A percentile compares a stretch with the other conserved stretches of the same genome.
Evolutionary conservation across 2,329 filamentous ascomycete genomes (phyloP).

Genomic region (Aspergillus versicolor): DNA sequence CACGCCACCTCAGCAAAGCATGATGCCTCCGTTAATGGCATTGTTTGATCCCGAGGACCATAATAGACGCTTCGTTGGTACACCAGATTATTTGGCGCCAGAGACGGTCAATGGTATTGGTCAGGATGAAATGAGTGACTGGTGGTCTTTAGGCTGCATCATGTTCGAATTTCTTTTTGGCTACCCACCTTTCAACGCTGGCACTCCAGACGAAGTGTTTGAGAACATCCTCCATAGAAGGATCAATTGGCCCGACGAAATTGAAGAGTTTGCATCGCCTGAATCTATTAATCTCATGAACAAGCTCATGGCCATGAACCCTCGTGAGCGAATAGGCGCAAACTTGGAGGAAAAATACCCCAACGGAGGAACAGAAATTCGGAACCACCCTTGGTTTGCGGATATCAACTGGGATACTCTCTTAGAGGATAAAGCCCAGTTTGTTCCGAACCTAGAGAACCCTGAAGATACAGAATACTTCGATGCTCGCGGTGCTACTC

Average conservation of each 20-base stretch:
- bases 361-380: conserved; percentile 87
- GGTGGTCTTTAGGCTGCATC: conserved; percentile 99
- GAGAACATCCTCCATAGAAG: conserved; percentile 89
- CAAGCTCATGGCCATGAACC: conserved; percentile 81
- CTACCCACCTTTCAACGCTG: conserved; percentile 87
- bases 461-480: conserved; percentile 99
- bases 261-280: conserved; percentile 74
- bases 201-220: conserved; percentile 88
- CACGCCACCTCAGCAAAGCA: conserved; percentile 59
- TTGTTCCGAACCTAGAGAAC: conserved; percentile 88
- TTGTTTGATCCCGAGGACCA: conserved; percentile 94
- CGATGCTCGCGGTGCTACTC: conserved; percentile 82
- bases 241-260: conserved; percentile 88
- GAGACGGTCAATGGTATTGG: conserved; percentile 95
- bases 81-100: conserved; percentile 92
- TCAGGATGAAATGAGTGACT: conserved; percentile 97
- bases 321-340: conserved; percentile 76
- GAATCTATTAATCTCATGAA: conserved; percentile 96
- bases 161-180: conserved; percentile 95
- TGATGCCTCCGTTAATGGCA: conserved; percentile 90
- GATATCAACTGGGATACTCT: conserved; percentile 86
- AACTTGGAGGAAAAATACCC: conserved; percentile 80
- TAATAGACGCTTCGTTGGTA: conserved; percentile 90
- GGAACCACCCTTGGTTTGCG: conserved; percentile 82
- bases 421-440: conserved; percentile 93